Percentiles rank a stretch among this genome's conserved stretches.
phyloP scores from a whole-genome alignment of 1,284 basidiomycete species.

The Phellopilus nigrolimitatus region DNA sequence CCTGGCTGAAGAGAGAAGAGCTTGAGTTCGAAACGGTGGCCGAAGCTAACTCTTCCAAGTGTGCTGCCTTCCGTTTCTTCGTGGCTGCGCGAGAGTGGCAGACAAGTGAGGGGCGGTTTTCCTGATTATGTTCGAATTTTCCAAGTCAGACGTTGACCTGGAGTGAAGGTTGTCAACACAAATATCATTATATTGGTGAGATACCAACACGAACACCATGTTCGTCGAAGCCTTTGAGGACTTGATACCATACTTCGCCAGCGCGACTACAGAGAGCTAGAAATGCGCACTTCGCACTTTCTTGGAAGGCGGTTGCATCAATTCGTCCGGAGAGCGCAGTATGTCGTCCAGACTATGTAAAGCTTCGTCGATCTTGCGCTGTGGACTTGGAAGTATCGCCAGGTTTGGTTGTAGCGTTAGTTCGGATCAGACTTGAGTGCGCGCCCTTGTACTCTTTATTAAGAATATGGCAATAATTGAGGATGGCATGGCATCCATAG shows the following conservation, averaged over 20 bases:
- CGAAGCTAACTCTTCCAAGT: constrained; percentile 30
- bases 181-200: too few species aligned
- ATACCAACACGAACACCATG: not conserved
- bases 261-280: constrained; percentile 57
- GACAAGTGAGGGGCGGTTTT: constrained; percentile 63
- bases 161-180: constrained; percentile 10
- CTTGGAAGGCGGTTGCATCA: constrained; percentile 30
- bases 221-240: constrained; percentile 26
- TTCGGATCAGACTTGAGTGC: constrained; percentile 2
- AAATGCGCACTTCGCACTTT: constrained; percentile 16
- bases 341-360: constrained; percentile 50
- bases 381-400: constrained; percentile 1
- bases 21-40: constrained; percentile 22
- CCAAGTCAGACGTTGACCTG: constrained; percentile 23
- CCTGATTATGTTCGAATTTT: constrained; percentile 33
- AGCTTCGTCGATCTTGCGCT: constrained; percentile 75
- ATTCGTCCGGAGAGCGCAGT: constrained; percentile 34
- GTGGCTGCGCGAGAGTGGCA: constrained; percentile 61
- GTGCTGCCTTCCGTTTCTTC: constrained; percentile 48
- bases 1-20: constrained; percentile 31
- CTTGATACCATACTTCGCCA: constrained; percentile 69
- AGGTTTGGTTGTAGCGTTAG: not conserved
- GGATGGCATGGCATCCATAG: not conserved
- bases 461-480: not conserved
- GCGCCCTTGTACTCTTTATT: constrained; percentile 28